phyloP scores from a whole-genome alignment of 306 rosid species.

The Lathyrus oleraceus region DNA sequence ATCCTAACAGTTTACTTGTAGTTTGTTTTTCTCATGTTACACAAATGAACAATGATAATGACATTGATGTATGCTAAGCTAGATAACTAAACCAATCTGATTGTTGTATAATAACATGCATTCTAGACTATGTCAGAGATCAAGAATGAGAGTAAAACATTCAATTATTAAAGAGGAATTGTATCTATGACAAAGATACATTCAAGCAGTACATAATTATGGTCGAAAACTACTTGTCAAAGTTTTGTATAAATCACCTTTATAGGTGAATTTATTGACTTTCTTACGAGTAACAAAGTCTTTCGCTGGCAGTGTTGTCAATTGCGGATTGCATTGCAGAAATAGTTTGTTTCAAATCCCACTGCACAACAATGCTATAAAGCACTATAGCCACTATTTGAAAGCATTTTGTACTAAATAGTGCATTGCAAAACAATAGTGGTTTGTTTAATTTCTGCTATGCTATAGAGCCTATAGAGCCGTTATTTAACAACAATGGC shows the following conservation, averaged over 20 bases:
- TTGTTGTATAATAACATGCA: slow-evolving; percentile 5
- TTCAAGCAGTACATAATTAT: slow-evolving; percentile 4
- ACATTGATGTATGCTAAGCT: slow-evolving; percentile 16
- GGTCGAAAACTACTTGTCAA: slow-evolving; percentile 12
- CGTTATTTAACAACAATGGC: too few relatives aligned
- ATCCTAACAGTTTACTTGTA: slow-evolving; percentile 4
- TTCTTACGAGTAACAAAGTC: background rate
- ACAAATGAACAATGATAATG: slow-evolving; percentile 10
- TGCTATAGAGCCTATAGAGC: too few relatives aligned
- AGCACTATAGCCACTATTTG: too few relatives aligned
- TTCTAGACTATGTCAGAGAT: background rate
- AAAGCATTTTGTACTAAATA: too few relatives aligned
- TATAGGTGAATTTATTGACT: slow-evolving; percentile 16
- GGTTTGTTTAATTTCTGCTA: too few relatives aligned
- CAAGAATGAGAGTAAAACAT: slow-evolving; percentile 14
- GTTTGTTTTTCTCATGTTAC: background rate
- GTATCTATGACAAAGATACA: slow-evolving; percentile 7
- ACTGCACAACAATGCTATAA: too few relatives aligned
- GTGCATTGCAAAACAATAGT: too few relatives aligned
- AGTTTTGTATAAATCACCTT: slow-evolving; percentile 15
- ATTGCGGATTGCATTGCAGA: too few relatives aligned
- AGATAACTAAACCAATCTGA: slow-evolving; percentile 21
- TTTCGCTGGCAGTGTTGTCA: too few relatives aligned
- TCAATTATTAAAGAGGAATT: slow-evolving; percentile 3
- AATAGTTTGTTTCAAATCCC: too few relatives aligned